Evolutionary conservation across 2,329 filamentous ascomycete genomes (phyloP), one percentile per base, ranked within the genome.

Genomic region (Coniochaeta pulveracea): DNA sequence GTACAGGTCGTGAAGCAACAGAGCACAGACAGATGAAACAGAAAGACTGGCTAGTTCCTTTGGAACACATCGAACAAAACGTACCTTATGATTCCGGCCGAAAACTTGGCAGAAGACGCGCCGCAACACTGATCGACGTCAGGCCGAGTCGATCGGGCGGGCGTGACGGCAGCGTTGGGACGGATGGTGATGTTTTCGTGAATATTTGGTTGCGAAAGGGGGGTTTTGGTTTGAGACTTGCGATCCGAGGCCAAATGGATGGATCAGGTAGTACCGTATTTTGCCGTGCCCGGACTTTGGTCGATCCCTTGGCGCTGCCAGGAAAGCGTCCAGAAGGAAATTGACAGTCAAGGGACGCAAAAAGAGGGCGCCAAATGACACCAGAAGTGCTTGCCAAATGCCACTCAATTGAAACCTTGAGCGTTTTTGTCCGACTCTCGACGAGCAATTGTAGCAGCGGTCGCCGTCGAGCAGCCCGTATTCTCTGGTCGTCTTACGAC

Each of bases 171-270:
- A 26, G 26, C 26, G 34, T 34, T 15, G 12, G 27, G 31, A 37
- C 21, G 30, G 31, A 36, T 40, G 37, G 37, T 36, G 25, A n/a
- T n/a, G n/a, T 23, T 23, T n/a, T 23, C 8, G 21, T 23, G 8
- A 23, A 8, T 23, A 14, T n/a, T n/a, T n/a, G 25, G 31, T 35
- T 30, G 38, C 34, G 34, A 36, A 39, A 35, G 38, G 37, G 33
- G 33, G 37, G 19, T 31, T 30, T 22, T 6, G 18, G 28, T 47
- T 41, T 46, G 41, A 43, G 41, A 33, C 34, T 35, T 33, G 24
- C 34, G 26, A 35, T 34, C 19, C 29, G 43, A 43, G 40, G 40
- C 39, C 37, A 34, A 43, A 45, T 43, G 39, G 40, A 43, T 44
- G 43, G 42, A 33, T 41, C 35, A 28, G 39, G 33, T 19, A 37